Evolutionary conservation across 2,329 filamentous ascomycete genomes (phyloP).

Genomic region (Cercospora berteroae): DNA sequence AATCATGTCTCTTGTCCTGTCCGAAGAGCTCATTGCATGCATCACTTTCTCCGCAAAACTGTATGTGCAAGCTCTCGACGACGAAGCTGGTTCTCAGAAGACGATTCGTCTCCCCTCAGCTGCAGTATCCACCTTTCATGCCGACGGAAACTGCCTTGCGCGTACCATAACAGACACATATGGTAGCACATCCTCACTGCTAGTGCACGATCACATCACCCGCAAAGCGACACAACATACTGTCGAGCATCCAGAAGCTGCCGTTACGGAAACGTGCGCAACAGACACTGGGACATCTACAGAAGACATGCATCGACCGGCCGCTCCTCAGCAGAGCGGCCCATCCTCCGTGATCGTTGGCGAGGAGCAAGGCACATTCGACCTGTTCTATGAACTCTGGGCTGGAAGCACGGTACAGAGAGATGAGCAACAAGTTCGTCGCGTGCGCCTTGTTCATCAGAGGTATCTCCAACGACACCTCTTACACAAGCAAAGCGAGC

Average conservation of each 20-base stretch:
- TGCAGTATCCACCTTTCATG: constrained; percentile 1
- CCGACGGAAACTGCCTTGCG: not conserved
- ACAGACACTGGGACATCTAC: not conserved
- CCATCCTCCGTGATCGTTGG: constrained; percentile 1
- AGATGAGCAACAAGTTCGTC: not conserved
- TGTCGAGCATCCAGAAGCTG: not conserved
- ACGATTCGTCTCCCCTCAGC: not conserved
- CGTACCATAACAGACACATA: not conserved
- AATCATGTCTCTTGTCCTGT: constrained; percentile 18
- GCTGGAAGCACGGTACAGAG: not conserved
- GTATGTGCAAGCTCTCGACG: constrained; percentile 13
- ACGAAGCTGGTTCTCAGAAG: not conserved
- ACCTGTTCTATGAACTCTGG: not conserved
- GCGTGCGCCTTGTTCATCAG: not conserved
- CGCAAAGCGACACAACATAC: not conserved
- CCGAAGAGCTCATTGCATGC: constrained; percentile 17
- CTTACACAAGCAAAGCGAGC: not conserved
- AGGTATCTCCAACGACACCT: not conserved
- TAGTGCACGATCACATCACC: not conserved
- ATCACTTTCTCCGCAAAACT: constrained; percentile 14
- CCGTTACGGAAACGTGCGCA: not conserved
- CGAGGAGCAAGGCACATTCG: not conserved
- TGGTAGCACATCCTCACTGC: not conserved
- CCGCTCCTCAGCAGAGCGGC: not conserved
- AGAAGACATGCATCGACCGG: not conserved